Base-by-base conservation (phyloP, 441 rosid species). In the Macaranga tanarius region DNA sequence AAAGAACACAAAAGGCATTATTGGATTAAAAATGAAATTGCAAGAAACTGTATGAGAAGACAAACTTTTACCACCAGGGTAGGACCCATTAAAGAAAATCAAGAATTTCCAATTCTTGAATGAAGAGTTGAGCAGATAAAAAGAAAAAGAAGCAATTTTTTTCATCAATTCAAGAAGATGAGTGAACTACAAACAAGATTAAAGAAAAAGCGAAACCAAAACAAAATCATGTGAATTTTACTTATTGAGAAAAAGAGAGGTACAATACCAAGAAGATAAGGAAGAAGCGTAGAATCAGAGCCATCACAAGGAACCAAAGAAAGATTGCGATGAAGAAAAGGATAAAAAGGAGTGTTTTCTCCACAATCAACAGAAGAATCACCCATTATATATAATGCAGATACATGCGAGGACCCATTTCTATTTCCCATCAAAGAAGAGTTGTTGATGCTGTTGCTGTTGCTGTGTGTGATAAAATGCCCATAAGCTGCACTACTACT, bases 291-390 rank as follows among this genome's bases (percentile, higher is more conserved):
- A 2, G 78, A 57, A 63, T 84, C 83, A 62, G 88, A 75, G 0
- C 85, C 87, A 31, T 80, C 69, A 62, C 93, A 89, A 31, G 94
- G 90, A 63, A 77, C 67, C 76, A 87, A 76, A 31, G 91, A 87
- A 28, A 84, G 82, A 56, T 79, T 76, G 45, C 71, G 65, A 48
- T 87, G 94, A 67, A 87, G 73, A 13, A 81, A 59, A 51, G 90
- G 82, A 71, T 89, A 86, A 31, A 87, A 80, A 26, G 83, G 84
- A 22, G 81, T 73, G 79, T 86, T 87, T 31, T 79, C 83, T 51
- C 89, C 90, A 52, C 91, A 87, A 65, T 89, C 90, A 57, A 89
- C 91, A 1, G 90, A 87, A 64, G 93, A 89, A 75, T 86, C 94
- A 1, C 90, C 94, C 81, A 87, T 68, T 26, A 89, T 74, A 80